Evolutionary conservation across 768 basidiomycete species (phyloP), one percentile per base, ranked within the genome.

Genomic region (Naganishia vishniacii): DNA sequence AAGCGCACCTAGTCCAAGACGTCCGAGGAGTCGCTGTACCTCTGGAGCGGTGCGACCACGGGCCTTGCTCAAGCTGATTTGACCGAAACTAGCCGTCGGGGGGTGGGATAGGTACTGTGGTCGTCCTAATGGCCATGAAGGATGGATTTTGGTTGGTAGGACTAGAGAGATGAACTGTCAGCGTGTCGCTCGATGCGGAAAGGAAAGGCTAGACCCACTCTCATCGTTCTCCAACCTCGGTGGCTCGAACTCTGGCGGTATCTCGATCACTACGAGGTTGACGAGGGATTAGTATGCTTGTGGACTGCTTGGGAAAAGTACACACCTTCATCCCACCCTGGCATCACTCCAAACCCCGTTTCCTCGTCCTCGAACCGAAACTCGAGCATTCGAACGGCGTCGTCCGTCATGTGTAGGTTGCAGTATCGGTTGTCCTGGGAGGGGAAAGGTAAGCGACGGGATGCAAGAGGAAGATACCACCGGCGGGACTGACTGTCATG

Each of bases 351-450:
- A 32, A 66, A 66, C 13, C 48, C 59, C 29, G 41, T 61, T 23
- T 48, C 48, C 18, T 61, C 59, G 18, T 66, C 65, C 29, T 61
- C 65, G 23, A 61, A 59, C 0, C 59, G 48, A 42, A 66, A 66
- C 23, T 66, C 65, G 32, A 66, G 51, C 65, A 66, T 66, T 11
- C 60, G 65, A 23, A 66, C 42, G 7, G 65, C 60, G n/a, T 48
- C 59, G 40, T 56, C 42, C 15, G 65, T 53, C 47, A 51, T 61
- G 60, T 66, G 65, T 1, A 66, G 56, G 46, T 66, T 48, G 48
- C 59, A 61, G 45, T 60, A 66, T 3, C 65, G 48, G 41, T 51
- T 58, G 51, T 66, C 65, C 65, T 66, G 8, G 37, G 53, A 16
- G 32, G 37, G 23, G 23, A 5, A 31, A 12, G 6, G 26, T 56